A percentile compares a stretch with the other conserved stretches of the same genome.
Conservation (phyloP, 2,329 filamentous ascomycete genomes). For the Periconia sp. region DNA sequence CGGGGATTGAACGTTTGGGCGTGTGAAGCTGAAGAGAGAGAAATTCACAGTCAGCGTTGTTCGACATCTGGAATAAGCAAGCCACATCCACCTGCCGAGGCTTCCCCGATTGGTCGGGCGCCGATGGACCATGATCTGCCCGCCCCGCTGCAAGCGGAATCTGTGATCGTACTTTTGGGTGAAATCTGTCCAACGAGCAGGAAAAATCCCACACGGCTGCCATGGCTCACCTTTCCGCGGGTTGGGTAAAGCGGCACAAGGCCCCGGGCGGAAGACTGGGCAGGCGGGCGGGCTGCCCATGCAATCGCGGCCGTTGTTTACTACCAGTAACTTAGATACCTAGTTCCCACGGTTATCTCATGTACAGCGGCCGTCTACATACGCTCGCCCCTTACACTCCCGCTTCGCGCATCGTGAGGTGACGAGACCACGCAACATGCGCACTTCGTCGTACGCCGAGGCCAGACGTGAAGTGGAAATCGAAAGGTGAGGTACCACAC, state of each 20-base stretch:
- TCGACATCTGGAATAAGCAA: no score
- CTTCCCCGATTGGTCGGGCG: not conserved
- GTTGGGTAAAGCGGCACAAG: not conserved
- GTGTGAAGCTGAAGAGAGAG: constrained; percentile 11
- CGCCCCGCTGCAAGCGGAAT: not conserved
- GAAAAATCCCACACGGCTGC: not conserved
- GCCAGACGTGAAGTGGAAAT: constrained; percentile 31
- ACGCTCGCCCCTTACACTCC: not conserved
- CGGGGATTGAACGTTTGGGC: constrained; percentile 13
- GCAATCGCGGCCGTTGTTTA: not conserved
- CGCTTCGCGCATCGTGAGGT: not conserved
- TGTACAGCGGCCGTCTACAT: not conserved
- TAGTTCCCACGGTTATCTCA: not conserved
- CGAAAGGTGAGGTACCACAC: constrained; percentile 20
- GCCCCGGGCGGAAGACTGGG: no score
- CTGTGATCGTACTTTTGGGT: not conserved
- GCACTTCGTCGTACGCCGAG: constrained; percentile 7
- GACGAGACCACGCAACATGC: constrained; percentile 4
- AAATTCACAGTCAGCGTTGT: constrained; percentile 10
- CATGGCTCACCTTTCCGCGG: no score
- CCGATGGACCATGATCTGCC: not conserved
- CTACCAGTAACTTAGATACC: no score
- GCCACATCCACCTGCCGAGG: no score
- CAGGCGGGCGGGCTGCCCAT: not conserved
- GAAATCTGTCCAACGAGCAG: not conserved